These are phyloP conservation scores for Alliaria petiolata DNA, from an alignment of 345 rosid species.

Conservation along the genomic window DNA sequence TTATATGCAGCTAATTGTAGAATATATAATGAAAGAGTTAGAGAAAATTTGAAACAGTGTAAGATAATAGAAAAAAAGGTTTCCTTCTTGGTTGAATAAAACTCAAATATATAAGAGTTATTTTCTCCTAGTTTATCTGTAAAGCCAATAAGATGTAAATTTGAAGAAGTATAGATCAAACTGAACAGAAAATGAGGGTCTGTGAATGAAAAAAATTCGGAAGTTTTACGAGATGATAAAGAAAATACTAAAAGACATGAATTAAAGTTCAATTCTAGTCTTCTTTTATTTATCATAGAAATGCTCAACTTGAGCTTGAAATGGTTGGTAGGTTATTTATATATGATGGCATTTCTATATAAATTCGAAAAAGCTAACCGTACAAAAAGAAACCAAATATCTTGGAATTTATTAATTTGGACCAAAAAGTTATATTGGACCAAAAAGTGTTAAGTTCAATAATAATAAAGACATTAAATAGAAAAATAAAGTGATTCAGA, in stretches of 20 bases:
- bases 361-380: neutral
- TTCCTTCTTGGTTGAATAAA: no score
- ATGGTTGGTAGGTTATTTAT: constrained; percentile 20
- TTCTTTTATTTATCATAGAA: neutral
- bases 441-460: constrained; percentile 17
- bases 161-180: no score
- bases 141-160: no score
- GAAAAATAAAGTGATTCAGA: constrained; percentile 6
- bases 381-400: constrained; percentile 22
- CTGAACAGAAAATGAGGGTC: neutral
- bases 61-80: no score
- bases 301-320: constrained; percentile 9
- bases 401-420: constrained; percentile 4
- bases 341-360: no score
- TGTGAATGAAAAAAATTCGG: neutral
- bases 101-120: no score
- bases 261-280: neutral
- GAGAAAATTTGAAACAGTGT: no score
- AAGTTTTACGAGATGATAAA: neutral
- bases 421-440: constrained; percentile 19
- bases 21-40: no score
- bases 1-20: no score
- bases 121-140: no score
- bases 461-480: neutral
- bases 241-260: neutral